These are phyloP conservation scores for Puya raimondii DNA, from an alignment of 176 grass and related monocot genomes.

Conservation along the genomic window DNA sequence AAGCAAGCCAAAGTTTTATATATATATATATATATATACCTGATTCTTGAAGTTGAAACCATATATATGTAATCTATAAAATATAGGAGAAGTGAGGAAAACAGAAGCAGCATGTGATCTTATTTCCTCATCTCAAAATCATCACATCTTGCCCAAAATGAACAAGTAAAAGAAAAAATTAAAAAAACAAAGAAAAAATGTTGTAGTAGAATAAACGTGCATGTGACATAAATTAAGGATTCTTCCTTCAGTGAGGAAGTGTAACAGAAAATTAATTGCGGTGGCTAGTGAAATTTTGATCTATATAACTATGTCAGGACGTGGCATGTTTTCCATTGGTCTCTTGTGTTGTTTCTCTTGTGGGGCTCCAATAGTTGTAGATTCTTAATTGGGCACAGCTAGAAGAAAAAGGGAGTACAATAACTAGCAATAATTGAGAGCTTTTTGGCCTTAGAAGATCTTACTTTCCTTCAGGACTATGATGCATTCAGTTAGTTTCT, in stretches of 20 bases:
- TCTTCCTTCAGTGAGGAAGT: background rate
- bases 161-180: background rate
- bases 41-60: background rate
- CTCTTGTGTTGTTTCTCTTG: background rate
- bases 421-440: constrained; percentile 7
- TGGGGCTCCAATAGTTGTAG: background rate
- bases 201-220: background rate
- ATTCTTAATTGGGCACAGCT: background rate
- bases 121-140: background rate
- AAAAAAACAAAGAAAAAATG: background rate
- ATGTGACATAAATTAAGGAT: background rate
- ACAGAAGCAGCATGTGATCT: background rate
- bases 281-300: background rate
- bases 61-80: background rate
- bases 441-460: constrained; percentile 5
- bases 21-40: background rate
- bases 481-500: background rate
- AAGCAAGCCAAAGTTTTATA: background rate
- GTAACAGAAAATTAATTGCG: background rate
- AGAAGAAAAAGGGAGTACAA: background rate
- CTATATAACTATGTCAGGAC: background rate
- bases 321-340: background rate
- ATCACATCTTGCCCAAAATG: background rate
- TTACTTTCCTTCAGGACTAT: constrained; percentile 3
- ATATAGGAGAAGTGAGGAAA: background rate